Base-by-base conservation (phyloP, 202 grass and related monocot genomes). In the Musa balbisiana region DNA sequence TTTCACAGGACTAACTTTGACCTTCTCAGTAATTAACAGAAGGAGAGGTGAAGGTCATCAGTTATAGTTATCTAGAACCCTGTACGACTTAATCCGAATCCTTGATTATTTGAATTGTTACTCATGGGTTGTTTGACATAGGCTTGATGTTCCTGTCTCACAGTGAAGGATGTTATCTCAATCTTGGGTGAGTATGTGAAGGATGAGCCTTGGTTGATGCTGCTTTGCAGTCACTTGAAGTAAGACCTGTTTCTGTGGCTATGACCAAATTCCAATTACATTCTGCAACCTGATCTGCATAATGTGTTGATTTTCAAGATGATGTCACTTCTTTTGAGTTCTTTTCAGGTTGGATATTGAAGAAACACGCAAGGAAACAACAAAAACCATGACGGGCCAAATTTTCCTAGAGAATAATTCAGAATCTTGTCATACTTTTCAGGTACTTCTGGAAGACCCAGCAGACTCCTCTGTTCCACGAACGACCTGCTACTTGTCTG, bases 121-220 rank as follows among this genome's bases (percentile, higher is more conserved):
- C 76, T 55, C 3, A 71, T 56, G 51, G 58, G 10, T 76, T 81
- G 59, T 85, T 67, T 24, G 12, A 66, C 55, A 62, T 85, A 49
- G 43, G 49, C 64, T 23, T 67, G 10, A 80, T 60, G 9, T 73
- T 89, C 70, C 78, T 66, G 43, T 0, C 8, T 83, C 71, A 59
- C 82, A 95, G 96, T 92, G 80, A 99, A 87, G 85, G 91, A 88
- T 51, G 78, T 80, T 43, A 53, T 99, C 70, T 84, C 89, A 81
- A 88, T 99, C 73, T 84, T 95, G 54, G 80, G 85, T 11, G 95
- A 99, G 83, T 95, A 99, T 66, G 52, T 99, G 80, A 88, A 87
- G 73, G 91, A 92, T 9, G 84, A 95, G 60, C 95, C 85, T 9
- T 95, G 95, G 91, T 73, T 95, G 74, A 85, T 62, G 15, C 77